Evolutionary conservation across 2,329 filamentous ascomycete species (phyloP).

Genomic region (Apiospora rasikravindrae): DNA sequence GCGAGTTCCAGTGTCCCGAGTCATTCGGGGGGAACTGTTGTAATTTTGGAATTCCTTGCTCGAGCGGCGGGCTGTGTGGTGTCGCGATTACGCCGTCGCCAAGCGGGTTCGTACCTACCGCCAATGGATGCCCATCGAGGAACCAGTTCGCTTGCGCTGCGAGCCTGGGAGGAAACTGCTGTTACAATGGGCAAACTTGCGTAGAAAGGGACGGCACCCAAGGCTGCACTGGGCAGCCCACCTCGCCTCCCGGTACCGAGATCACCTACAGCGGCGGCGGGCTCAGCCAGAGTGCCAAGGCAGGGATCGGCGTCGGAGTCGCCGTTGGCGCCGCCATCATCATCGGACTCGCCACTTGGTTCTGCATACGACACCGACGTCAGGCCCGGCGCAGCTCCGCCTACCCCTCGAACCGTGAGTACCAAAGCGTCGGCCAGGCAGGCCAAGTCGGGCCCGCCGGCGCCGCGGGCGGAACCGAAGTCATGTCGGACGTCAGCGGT

Average conservation of each 20-base stretch:
- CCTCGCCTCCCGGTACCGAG: constrained; percentile 40
- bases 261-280: constrained; percentile 34
- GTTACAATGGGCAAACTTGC: constrained; percentile 50
- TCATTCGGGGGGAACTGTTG: constrained; percentile 57
- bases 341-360: constrained; percentile 51
- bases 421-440: neutral
- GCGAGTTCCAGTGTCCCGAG: constrained; percentile 49
- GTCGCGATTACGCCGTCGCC: constrained; percentile 32
- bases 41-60: constrained; percentile 49
- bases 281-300: constrained; percentile 57
- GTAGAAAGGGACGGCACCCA: constrained; percentile 34
- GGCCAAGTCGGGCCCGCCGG: neutral
- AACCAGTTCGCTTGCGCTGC: constrained; percentile 48
- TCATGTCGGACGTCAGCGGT: constrained; percentile 25
- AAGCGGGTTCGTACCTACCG: constrained; percentile 41
- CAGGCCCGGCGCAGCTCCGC: neutral
- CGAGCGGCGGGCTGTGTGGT: constrained; percentile 41
- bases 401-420: constrained; percentile 6
- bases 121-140: constrained; percentile 48
- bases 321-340: constrained; percentile 49
- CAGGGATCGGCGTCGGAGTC: constrained; percentile 61
- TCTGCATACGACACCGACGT: constrained; percentile 44
- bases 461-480: neutral
- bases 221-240: constrained; percentile 46
- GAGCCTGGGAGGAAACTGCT: constrained; percentile 56